Evolutionary conservation across 192 early-diverging fungal species (phyloP).

Genomic region (Coemansia sp.): DNA sequence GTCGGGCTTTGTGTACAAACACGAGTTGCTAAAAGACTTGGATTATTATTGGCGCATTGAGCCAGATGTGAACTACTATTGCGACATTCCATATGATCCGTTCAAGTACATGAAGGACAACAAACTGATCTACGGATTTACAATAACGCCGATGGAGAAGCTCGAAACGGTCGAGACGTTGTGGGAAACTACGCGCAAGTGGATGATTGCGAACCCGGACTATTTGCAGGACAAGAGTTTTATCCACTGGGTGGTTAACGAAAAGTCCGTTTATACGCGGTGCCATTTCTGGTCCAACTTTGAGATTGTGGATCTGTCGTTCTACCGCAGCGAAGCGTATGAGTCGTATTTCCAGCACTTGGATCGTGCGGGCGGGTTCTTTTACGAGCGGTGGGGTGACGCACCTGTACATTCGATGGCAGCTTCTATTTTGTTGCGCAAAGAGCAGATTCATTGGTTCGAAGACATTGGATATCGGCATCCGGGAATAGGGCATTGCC

Average conservation of each 20-base stretch:
- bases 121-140: constrained; percentile 69
- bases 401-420: constrained; percentile 69
- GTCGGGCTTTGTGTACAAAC: constrained; percentile 63
- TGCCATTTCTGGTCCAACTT: constrained; percentile 83
- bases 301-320: constrained; percentile 62
- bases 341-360: constrained; percentile 58
- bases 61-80: constrained; percentile 70
- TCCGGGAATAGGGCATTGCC: constrained; percentile 65
- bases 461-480: constrained; percentile 74
- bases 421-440: constrained; percentile 58
- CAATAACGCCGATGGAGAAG: constrained; percentile 61
- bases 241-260: constrained; percentile 54
- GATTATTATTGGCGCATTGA: constrained; percentile 78
- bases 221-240: constrained; percentile 27
- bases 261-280: constrained; percentile 59
- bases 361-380: constrained; percentile 61
- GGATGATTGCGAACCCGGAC: constrained; percentile 48
- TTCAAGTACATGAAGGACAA: constrained; percentile 68
- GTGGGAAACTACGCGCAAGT: constrained; percentile 57
- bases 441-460: constrained; percentile 68
- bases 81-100: constrained; percentile 70
- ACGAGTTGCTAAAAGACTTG: constrained; percentile 56
- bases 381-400: constrained; percentile 62
- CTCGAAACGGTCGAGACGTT: constrained; percentile 59
- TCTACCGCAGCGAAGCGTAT: constrained; percentile 57